Evolutionary conservation across 2,329 filamentous ascomycete species (phyloP).

Genomic region (Sordariomycetes sp.): DNA sequence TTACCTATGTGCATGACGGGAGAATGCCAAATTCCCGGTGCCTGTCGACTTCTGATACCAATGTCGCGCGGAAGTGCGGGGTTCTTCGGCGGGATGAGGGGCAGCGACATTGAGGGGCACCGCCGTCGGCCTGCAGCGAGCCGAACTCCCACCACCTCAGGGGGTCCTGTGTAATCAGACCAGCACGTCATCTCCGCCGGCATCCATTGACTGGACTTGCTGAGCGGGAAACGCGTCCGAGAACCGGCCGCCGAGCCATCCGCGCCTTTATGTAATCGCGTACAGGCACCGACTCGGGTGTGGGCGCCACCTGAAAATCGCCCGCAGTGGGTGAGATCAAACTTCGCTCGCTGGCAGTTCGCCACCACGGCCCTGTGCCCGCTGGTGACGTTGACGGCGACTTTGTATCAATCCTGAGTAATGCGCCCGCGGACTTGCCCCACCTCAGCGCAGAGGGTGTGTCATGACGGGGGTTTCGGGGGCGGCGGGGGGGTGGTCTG

Average conservation of each 20-base stretch:
- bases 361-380: not conserved
- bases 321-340: not conserved
- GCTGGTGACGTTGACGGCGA: not conserved
- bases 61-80: not conserved
- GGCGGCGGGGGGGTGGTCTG: too few species aligned
- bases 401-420: not conserved
- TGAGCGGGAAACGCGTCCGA: too few species aligned
- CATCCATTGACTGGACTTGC: too few species aligned
- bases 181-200: too few species aligned
- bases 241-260: too few species aligned
- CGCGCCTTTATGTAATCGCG: too few species aligned
- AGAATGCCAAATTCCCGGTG: not conserved
- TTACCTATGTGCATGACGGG: not conserved
- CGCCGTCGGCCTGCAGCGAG: too few species aligned
- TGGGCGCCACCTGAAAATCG: too few species aligned
- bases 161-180: too few species aligned
- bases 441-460: constrained; percentile 3
- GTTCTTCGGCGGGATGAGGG: not conserved
- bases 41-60: not conserved
- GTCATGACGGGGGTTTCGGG: constrained; percentile 1
- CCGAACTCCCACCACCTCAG: too few species aligned
- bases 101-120: not conserved
- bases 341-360: not conserved
- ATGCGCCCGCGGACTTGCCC: not conserved
- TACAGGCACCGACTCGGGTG: too few species aligned